Base-by-base conservation (phyloP, 2,329 filamentous ascomycete genomes). In the Neurospora crassa region DNA sequence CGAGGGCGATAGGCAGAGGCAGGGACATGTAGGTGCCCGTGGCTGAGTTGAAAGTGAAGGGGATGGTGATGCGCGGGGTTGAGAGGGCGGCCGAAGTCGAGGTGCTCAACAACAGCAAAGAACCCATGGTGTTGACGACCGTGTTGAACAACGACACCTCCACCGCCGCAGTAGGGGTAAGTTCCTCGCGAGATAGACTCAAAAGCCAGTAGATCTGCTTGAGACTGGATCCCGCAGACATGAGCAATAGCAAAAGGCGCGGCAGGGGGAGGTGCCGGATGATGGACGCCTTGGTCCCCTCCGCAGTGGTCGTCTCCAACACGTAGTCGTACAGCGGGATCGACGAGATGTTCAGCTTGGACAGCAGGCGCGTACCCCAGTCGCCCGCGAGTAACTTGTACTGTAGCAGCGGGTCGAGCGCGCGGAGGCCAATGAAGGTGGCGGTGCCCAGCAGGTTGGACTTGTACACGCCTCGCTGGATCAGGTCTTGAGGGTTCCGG, bases 121-220 rank as follows among this genome's bases (percentile, higher is more conserved):
- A 83, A 78, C 86, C 89, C 40, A 84, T 16, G n/a, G 81, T 81
- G 80, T 90, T 90, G 76, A 84, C 77, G 11, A 86, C 43, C 0
- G 83, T 82, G 78, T 91, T 90, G 81, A 86, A 88, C 2, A 78
- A 69, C 16, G 80, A 79, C 16, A 90, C 81, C 2, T 78, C 71
- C 0, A 83, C 59, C 0, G 87, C 86, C 2, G 79, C 77, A 0
- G 67, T 29, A 0, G 83, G 79, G 0, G 80, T 80, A 79, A 90
- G 85, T 14, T 84, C 81, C 74, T 89, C 86, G 67, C 83, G 79
- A 20, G 82, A 83, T 2, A 87, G 77, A 37, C 74, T 75, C 1
- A 81, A 76, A 16, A 85, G 79, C 85, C 86, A 88, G 78, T 85
- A 84, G 75, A 85, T 84, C 72, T 90, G 88, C 80, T 90, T 90